Evolutionary conservation across 805 yeast genomes (phyloP).

Genomic region (Candida manassasensis): DNA sequence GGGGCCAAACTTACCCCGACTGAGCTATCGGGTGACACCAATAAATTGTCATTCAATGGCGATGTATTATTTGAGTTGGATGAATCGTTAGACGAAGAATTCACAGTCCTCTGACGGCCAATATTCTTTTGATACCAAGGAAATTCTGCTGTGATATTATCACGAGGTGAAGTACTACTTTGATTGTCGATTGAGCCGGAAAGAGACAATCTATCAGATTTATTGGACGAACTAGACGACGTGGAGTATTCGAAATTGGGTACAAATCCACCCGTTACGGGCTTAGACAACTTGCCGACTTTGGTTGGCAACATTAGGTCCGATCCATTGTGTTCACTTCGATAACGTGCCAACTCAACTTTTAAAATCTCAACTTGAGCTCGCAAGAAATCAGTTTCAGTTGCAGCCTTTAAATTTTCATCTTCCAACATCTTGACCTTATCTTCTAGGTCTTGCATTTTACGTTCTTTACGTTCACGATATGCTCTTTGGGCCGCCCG

Average conservation of each 20-base stretch:
- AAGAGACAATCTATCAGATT: conserved; percentile 11
- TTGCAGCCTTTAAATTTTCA: conserved; percentile 59
- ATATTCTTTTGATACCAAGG: conserved; percentile 7
- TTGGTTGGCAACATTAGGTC: conserved; percentile 27
- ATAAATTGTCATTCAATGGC: conserved; percentile 34
- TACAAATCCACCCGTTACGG: conserved; percentile 14
- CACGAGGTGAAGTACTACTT: conserved; percentile 11
- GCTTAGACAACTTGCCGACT: conserved; percentile 26
- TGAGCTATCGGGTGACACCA: conserved; percentile 30
- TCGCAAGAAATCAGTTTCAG: conserved; percentile 70
- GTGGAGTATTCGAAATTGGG: conserved; percentile 28
- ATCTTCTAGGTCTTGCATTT: conserved; percentile 79
- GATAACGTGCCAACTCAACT: conserved; percentile 61
- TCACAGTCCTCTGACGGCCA: conserved; percentile 1
- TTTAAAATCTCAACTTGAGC: conserved; percentile 73
- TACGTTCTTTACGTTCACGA: conserved; percentile 86
- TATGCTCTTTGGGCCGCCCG: conserved; percentile 98
- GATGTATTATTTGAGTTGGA: conserved; percentile 15
- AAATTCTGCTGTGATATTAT: conserved; percentile 7
- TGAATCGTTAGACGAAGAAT: neutral
- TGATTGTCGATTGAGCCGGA: conserved; percentile 10
- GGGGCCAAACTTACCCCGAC: conserved; percentile 14
- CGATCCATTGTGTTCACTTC: conserved; percentile 32
- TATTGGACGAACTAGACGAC: conserved; percentile 6
- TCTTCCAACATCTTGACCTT: conserved; percentile 70